These are phyloP conservation scores for Suillus paluster DNA, from an alignment of 768 basidiomycete species.

Conservation along the genomic window DNA sequence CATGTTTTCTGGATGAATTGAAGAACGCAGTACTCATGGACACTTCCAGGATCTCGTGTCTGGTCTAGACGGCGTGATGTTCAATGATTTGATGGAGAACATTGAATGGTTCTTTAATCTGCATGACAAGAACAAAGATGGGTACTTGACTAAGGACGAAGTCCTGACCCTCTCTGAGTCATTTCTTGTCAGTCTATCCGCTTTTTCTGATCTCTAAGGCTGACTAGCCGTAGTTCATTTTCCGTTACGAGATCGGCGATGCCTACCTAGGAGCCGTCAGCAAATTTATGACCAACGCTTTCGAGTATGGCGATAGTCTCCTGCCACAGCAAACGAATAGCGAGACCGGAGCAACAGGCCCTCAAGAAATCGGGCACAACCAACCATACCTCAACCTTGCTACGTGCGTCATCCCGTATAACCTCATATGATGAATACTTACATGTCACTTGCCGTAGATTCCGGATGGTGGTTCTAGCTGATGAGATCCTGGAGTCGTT, in stretches of 20 bases:
- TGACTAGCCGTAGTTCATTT: slow-evolving; percentile 78
- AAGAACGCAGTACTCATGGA: neutral
- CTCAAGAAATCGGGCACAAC: slow-evolving; percentile 66
- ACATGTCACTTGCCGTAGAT: slow-evolving; percentile 49
- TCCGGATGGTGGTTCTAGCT: slow-evolving; percentile 98
- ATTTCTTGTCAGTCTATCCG: slow-evolving; percentile 64
- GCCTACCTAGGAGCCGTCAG: slow-evolving; percentile 96
- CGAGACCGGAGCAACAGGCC: slow-evolving; percentile 43
- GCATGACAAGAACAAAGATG: slow-evolving; percentile 96
- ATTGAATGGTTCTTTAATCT: slow-evolving; percentile 99
- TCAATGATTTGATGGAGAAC: slow-evolving; percentile 97
- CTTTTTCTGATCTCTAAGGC: slow-evolving; percentile 12
- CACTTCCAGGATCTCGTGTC: slow-evolving; percentile 76
- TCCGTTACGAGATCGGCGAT: slow-evolving; percentile 96
- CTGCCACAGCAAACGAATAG: slow-evolving; percentile 49
- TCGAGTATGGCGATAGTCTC: slow-evolving; percentile 97
- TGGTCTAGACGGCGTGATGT: slow-evolving; percentile 91
- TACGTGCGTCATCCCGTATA: slow-evolving; percentile 54
- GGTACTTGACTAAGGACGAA: slow-evolving; percentile 94
- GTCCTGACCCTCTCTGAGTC: slow-evolving; percentile 95
- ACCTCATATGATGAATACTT: slow-evolving; percentile 9
- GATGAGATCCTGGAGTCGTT: slow-evolving; percentile 97
- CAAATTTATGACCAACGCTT: slow-evolving; percentile 97
- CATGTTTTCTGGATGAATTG: slow-evolving; percentile 31
- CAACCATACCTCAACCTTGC: slow-evolving; percentile 92